Evolutionary conservation across 1,139 yeast genomes (phyloP), one percentile per base, ranked within the genome.

Genomic region (Yamadazyma pseudoaaseri): DNA sequence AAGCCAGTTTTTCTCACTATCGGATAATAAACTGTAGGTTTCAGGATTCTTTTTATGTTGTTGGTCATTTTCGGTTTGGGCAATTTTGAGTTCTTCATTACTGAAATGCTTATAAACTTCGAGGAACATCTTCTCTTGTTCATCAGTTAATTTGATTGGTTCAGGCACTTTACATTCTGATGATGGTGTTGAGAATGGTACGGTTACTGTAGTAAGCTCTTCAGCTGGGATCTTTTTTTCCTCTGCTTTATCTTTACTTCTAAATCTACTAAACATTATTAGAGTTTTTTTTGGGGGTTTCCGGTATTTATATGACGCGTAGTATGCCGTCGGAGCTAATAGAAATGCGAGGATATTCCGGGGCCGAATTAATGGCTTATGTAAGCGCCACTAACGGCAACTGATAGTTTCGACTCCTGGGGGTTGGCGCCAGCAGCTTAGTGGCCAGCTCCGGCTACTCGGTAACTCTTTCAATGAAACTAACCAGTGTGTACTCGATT

Each of bases 71-170:
- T 76, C 81, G 24, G 60, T 59, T 5, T 51, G 44, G 0, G 73
- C 65, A 4, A 73, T 53, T 15, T 45, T 45, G 31, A 71, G 58
- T 5, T 66, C 73, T 1, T 70, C 65, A 31, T 70, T 57, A 36
- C 65, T 65, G 55, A 87, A 83, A 57, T 85, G 78, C 27, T 62
- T 56, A 34, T 81, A 63, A 1, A 89, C 86, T 16, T 59, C 55
- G 12, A 63, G 49, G 50, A 82, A 90, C 60, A 79, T 82, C 12
- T 54, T 57, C 38, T 67, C 55, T 57, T 92, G 83, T 14, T 73
- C 80, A 1, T 56, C 54, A 1, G 74, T 65, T 30, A 90, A 65
- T 31, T 65, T 57, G 5, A 55, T 55, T 13, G 69, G 75, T 28
- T 55, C 51, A 0, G 92, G 92, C 3, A 79, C 73, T 26, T 53